Conservation (phyloP, 306 rosid species). For the Gastrolobium bilobum region DNA sequence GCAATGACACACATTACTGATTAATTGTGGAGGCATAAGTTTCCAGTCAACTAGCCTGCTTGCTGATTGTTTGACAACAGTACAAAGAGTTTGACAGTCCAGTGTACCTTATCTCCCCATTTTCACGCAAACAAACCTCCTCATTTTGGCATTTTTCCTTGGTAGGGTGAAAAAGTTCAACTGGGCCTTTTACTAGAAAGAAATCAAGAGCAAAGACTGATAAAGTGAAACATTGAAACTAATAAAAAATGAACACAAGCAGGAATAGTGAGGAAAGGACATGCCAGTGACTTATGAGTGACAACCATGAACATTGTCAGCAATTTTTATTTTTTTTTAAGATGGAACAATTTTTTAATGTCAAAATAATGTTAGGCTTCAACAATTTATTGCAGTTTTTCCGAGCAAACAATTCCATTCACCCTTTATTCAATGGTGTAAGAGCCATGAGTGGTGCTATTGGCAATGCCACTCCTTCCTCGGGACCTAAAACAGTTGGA, state of each 20-base stretch:
- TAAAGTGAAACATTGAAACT: slow-evolving; percentile 30
- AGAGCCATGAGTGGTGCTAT: slow-evolving; percentile 64
- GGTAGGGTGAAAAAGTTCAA: slow-evolving; percentile 20
- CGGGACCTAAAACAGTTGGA: slow-evolving; percentile 92
- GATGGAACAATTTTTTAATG: slow-evolving; percentile 31
- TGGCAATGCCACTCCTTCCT: slow-evolving; percentile 56
- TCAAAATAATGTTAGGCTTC: slow-evolving; percentile 2
- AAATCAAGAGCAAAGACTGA: neutral
- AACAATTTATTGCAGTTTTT: slow-evolving; percentile 69
- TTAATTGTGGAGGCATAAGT: slow-evolving; percentile 25
- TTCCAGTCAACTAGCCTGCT: slow-evolving; percentile 41
- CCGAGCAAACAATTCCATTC: slow-evolving; percentile 81
- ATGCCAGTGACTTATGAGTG: slow-evolving; percentile 33
- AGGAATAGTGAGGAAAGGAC: slow-evolving; percentile 35
- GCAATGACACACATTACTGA: neutral
- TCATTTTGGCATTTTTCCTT: slow-evolving; percentile 40
- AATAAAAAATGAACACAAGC: slow-evolving; percentile 25
- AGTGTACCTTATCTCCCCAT: slow-evolving; percentile 32
- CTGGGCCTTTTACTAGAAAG: slow-evolving; percentile 40
- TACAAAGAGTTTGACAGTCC: slow-evolving; percentile 50
- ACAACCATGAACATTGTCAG: slow-evolving; percentile 7
- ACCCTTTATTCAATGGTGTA: slow-evolving; percentile 78
- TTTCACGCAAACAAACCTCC: slow-evolving; percentile 43
- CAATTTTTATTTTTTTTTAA: neutral
- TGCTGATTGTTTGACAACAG: slow-evolving; percentile 46